Base-by-base conservation (phyloP, 1,284 basidiomycete species). In the Kwoniella shivajii region DNA sequence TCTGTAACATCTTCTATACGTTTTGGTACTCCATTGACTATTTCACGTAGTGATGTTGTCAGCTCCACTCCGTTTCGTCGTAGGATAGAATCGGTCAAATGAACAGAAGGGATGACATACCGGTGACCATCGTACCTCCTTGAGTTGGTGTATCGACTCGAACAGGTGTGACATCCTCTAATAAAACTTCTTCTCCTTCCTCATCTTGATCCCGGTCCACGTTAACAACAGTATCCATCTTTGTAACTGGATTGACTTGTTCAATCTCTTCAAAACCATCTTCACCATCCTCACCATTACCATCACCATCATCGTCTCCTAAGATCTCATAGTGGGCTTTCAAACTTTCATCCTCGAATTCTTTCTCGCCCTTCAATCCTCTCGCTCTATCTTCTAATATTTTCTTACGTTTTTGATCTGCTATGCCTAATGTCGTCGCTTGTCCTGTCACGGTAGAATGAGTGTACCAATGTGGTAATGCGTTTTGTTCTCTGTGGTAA, bases 391-490 rank as follows among this genome's bases (percentile, higher is more conserved):
- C 43, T 45, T 33, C 57, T 22, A 53, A 31, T 44, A 33, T 42
- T 29, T 51, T 38, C 5, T 29, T 54, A 20, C 36, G 44, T 49
- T 48, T 36, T 45, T 60, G 48, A 46, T 68, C 64, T 36, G 65
- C 64, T 45, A 72, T 42, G 7, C 93, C 94, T 27, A 95, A 81
- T 18, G 90, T 87, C 0, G 94, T 97, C 61, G 90, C 80, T 66
- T 94, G 88, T 18, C 92, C 93, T 13, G 92, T 89, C 63, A 99
- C 90, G 3, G 95, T 99, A 73, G 91, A 94, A 74, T 90, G 88
- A 60, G 92, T 82, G 79, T 96, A 89, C 95, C 95, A 98, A 9
- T 87, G 83, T 0, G 95, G 95, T 43, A 99, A 79, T 0, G 87
- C 85, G 72, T 98, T 98, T 80, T 97, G 92, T 74, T 88, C 85